Evolutionary conservation across 805 yeast species (phyloP), one percentile per base, ranked within the genome.

Genomic region (Priceomyces fermenticarens): DNA sequence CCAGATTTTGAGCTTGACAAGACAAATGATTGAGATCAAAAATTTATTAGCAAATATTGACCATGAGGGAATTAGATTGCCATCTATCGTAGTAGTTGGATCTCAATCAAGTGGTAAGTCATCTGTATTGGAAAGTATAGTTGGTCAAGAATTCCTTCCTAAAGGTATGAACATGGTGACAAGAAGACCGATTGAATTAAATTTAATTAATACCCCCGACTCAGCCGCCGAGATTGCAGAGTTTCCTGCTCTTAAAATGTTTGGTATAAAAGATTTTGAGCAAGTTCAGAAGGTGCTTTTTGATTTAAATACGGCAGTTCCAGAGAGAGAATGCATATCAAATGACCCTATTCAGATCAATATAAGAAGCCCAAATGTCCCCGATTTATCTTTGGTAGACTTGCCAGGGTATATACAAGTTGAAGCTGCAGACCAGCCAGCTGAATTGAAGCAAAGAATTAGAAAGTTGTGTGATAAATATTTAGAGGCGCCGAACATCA

Each of bases 81-180:
- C 99, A 2, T 85, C 97, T 0, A 93, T 93, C 53, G 98, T 93
- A 25, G 99, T 93, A 2, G 80, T 93, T 46, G 99, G 99, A 0
- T 91, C 98, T 1, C 99, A 93, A 67, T 86, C 96, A 6, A 87
- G 96, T 32, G 99, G 99, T 34, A 93, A 93, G 62, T 88, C 97
- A 0, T 91, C 98, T 1, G 99, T 93, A 1, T 73, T 93, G 36
- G 99, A 93, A 61, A 80, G 97, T 5, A 86, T 93, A 43, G 99
- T 93, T 4, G 99, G 99, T n/a, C 96, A 87, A 52, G 97, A 93
- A 59, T 93, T 93, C 52, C 68, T 93, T 43, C 99, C 99, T 28
- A 93, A 93, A 62, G 99, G 99, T 26, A 80, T 88, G 32, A 93
- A 95, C 58, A 95, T 93, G 99, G 99, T 95, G 27, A 93, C 99